Evolutionary conservation across 2,329 filamentous ascomycete species (phyloP).

Genomic region (Stemphylium beticola): DNA sequence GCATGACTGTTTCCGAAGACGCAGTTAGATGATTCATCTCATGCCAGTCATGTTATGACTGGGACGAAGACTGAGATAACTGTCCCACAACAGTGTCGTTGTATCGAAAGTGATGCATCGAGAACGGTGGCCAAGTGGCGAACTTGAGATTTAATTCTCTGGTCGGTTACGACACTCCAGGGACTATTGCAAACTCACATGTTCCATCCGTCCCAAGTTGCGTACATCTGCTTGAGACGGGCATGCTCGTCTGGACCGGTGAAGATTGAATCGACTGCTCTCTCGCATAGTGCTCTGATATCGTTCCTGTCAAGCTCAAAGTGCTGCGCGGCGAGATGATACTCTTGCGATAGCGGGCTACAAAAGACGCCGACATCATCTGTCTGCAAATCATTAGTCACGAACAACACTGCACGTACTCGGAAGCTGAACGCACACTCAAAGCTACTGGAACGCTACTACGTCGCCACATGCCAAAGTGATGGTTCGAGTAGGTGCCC

Average conservation of each 20-base stretch:
- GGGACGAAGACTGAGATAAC: too few relatives aligned
- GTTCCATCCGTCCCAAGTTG: slow-evolving; percentile 30
- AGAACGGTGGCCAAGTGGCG: too few relatives aligned
- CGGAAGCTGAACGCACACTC: slow-evolving; percentile 63
- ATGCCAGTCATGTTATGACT: too few relatives aligned
- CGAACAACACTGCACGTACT: not conserved
- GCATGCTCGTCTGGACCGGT: slow-evolving; percentile 66
- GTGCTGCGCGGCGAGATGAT: slow-evolving; percentile 72
- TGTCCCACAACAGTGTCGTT: too few relatives aligned
- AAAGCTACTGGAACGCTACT: slow-evolving; percentile 64
- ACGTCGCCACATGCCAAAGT: slow-evolving; percentile 76
- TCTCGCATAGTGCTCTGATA: slow-evolving; percentile 63
- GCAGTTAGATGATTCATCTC: too few relatives aligned
- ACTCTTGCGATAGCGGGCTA: slow-evolving; percentile 78
- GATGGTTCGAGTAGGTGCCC: slow-evolving; percentile 70
- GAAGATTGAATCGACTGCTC: slow-evolving; percentile 71
- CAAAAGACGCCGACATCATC: slow-evolving; percentile 85
- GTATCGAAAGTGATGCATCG: too few relatives aligned
- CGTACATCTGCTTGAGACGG: slow-evolving; percentile 51
- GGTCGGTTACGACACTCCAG: too few relatives aligned
- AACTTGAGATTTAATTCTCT: too few relatives aligned
- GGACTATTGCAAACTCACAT: not conserved
- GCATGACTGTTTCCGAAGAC: too few relatives aligned
- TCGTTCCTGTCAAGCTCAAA: slow-evolving; percentile 63
- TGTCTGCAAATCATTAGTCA: slow-evolving; percentile 60